A percentile compares a stretch with the other conserved stretches of the same genome.
Conservation (phyloP, 2,329 filamentous ascomycete genomes). For the Aspergillus alliaceus region DNA sequence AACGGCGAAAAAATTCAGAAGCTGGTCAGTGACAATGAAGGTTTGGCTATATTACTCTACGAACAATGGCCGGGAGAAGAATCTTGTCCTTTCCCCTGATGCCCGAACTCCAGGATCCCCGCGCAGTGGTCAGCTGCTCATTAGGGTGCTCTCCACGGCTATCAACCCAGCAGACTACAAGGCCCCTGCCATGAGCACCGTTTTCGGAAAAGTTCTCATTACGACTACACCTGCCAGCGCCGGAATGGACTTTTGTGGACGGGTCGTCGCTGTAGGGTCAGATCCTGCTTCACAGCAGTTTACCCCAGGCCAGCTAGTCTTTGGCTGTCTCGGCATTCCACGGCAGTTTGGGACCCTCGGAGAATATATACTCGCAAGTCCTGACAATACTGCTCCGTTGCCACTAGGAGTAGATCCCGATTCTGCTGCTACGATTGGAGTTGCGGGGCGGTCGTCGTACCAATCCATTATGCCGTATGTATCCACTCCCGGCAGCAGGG, state of each 20-base stretch:
- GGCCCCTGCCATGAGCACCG: conserved; percentile 51
- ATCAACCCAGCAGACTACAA: conserved; percentile 69
- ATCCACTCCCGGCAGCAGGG: conserved; percentile 50
- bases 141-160: conserved; percentile 54
- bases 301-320: conserved; percentile 46
- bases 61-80: conserved; percentile 52
- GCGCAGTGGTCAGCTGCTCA: conserved; percentile 51
- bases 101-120: conserved; percentile 44
- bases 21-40: conserved; percentile 45
- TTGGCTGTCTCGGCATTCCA: conserved; percentile 38
- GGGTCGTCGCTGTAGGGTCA: conserved; percentile 36
- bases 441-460: conserved; percentile 51
- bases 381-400: conserved; percentile 36
- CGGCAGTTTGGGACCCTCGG: conserved; percentile 44
- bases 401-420: conserved; percentile 46
- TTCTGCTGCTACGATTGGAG: conserved; percentile 46
- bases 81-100: conserved; percentile 48
- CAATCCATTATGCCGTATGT: conserved; percentile 51
- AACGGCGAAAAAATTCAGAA: neutral
- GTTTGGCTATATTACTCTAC: conserved; percentile 58
- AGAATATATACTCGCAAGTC: conserved; percentile 43
- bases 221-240: conserved; percentile 47
- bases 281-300: conserved; percentile 32
- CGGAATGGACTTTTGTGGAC: conserved; percentile 52
- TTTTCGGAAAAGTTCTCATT: conserved; percentile 39